Evolutionary conservation across 164 flowering plant species (phyloP), one percentile per base, ranked within the genome.

Genomic region (Euptelea pleiosperma): DNA sequence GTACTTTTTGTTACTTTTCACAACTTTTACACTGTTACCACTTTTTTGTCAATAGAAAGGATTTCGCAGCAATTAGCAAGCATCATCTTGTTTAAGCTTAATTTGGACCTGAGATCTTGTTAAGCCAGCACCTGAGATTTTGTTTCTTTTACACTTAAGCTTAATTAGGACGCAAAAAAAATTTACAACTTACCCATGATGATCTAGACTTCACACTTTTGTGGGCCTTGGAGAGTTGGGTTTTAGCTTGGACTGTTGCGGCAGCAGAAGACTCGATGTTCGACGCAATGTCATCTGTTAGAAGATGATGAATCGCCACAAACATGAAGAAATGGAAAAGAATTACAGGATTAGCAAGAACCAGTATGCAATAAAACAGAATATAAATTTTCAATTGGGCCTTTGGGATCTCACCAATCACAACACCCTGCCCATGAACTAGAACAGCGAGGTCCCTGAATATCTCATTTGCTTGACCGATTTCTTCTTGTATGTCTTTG

Each of bases 401-500:
- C 15, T 48, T 34, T 19, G 19, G 48, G 16, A 61, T 62, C 79
- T 72, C 68, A 86, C 93, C 89, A 34, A 86, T 83, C 19, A 74
- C 71, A 52, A 76, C 77, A 35, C 87, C 86, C 61, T 86, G 93
- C 31, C 78, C 82, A 54, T 83, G 82, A 59, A 83, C 85, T 12
- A 86, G 74, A 65, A 86, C 89, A 34, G 92, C 92, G 39, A 86
- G 80, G 67, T 83, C 92, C 75, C 73, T 80, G 65, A 86, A 83
- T 54, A 86, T 83, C 52, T 83, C 93, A 75, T 76, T 78, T 50
- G 74, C 77, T 63, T 86, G 58, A 40, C 72, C 86, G 63, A 86
- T 83, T 68, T 86, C 78, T 36, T 72, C 75, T 62, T 82, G 74
- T 44, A 86, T 67, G 24, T 83, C 87, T 66, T 58, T 73, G 53